A percentile compares a stretch with the other conserved stretches of the same genome.
Conservation (phyloP, 2,329 filamentous ascomycete genomes). For the Penicillium rolfsii region DNA sequence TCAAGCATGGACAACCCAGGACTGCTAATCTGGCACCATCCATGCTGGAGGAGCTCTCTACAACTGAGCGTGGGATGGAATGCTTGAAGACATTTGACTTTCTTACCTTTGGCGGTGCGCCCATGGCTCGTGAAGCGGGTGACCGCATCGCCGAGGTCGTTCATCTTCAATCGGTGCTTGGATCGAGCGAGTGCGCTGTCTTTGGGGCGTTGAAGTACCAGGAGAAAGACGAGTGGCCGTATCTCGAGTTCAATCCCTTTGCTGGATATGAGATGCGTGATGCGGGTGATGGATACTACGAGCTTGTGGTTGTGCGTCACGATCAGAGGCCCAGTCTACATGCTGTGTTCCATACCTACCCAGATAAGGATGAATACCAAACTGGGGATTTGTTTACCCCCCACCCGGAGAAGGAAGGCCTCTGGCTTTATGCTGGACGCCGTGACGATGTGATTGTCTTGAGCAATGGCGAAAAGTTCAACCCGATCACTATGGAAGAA, state of each 20-base stretch:
- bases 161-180: slow-evolving; percentile 12
- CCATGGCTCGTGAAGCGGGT: slow-evolving; percentile 9
- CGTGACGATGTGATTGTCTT: slow-evolving; percentile 51
- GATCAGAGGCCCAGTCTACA: slow-evolving; percentile 24
- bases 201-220: slow-evolving; percentile 2
- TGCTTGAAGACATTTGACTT: slow-evolving; percentile 2
- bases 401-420: slow-evolving; percentile 42
- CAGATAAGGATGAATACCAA: slow-evolving; percentile 38
- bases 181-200: slow-evolving; percentile 13
- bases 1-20: slow-evolving; percentile 8
- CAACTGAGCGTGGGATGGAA: background rate
- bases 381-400: slow-evolving; percentile 46
- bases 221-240: slow-evolving; percentile 36
- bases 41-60: slow-evolving; percentile 46
- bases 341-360: slow-evolving; percentile 41
- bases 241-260: slow-evolving; percentile 39
- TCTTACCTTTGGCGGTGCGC: slow-evolving; percentile 13
- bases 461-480: slow-evolving; percentile 52
- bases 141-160: background rate
- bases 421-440: slow-evolving; percentile 47
- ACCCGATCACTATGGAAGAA: slow-evolving; percentile 48
- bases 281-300: slow-evolving; percentile 28
- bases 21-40: slow-evolving; percentile 42
- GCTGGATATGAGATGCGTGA: slow-evolving; percentile 37
- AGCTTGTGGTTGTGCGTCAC: slow-evolving; percentile 29